Base-by-base conservation (phyloP, 1,139 yeast genomes). In the Saccharomyces hybrid region DNA sequence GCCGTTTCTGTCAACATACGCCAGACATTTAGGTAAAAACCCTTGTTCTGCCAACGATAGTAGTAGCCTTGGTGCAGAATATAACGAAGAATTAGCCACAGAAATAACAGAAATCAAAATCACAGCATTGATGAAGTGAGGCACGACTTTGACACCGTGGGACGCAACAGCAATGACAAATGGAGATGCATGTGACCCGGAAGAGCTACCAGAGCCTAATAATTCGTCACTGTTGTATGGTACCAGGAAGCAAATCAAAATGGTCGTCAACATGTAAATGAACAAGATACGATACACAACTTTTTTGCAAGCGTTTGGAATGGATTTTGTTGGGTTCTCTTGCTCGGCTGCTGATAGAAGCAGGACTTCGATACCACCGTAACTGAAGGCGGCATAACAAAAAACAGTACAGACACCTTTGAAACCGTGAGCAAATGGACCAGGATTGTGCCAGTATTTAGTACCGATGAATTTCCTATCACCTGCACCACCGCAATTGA, bases 301-400 rank as follows among this genome's bases (percentile, higher is more conserved):
- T 63, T 82, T 87, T 67, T 83, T 83, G 58, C 81, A 79, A 42
- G 90, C 89, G 54, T 74, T 72, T 53, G 90, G 89, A 54, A 85
- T 76, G 3, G 86, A 72, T 64, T 76, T 78, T 62, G 80, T 73
- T 52, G 96, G 96, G 68, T 86, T 82, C 48, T 74, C 75, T 48
- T 93, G 84, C 72, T 89, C 96, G 14, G 93, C 88, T 44, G 95
- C 91, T 27, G 95, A 90, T 61, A 89, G 75, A 50, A 93, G 95
- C 57, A 85, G 83, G 62, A 86, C 75, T 71, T 87, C 95, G 50
- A 87, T 81, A 59, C 95, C 95, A 49, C 89, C 88, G 64, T 86
- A 84, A 6, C 95, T 82, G 69, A 87, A 88, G 6, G 95, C 89
- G 6, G 95, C 90, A 31, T 85, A 80, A 52, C 88, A 87, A 64